Evolutionary conservation across 768 basidiomycete genomes (phyloP).

Genomic region (Serendipita vermifera): DNA sequence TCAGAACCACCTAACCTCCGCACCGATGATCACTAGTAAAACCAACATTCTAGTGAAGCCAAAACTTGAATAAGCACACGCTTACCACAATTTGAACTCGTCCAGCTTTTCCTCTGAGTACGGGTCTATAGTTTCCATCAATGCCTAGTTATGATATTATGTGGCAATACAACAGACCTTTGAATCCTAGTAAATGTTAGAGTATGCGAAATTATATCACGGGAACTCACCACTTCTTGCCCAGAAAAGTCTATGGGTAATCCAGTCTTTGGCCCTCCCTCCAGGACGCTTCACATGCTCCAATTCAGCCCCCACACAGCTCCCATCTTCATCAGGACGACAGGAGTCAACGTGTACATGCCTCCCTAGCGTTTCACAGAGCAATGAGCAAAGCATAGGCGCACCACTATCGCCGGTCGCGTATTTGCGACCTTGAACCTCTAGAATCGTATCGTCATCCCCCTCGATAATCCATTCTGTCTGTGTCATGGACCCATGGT

Average conservation of each 20-base stretch:
- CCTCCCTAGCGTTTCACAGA: conserved; percentile 42
- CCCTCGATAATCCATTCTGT: conserved; percentile 46
- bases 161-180: conserved; percentile 24
- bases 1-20: conserved; percentile 24
- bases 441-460: conserved; percentile 35
- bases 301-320: conserved; percentile 33
- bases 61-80: conserved; percentile 10
- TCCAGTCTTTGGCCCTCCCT: conserved; percentile 31
- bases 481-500: conserved; percentile 49
- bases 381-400: conserved; percentile 49
- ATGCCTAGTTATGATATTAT: neutral
- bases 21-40: conserved; percentile 38
- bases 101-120: conserved; percentile 45
- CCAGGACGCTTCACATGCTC: conserved; percentile 37
- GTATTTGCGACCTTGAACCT: conserved; percentile 41
- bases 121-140: conserved; percentile 30
- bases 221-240: conserved; percentile 37
- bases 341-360: conserved; percentile 49
- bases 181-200: conserved; percentile 33
- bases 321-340: conserved; percentile 26
- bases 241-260: conserved; percentile 46
- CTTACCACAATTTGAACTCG: conserved; percentile 43
- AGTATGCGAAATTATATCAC: conserved; percentile 8
- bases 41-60: neutral
- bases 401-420: conserved; percentile 37